phyloP scores from a whole-genome alignment of 2,329 filamentous ascomycete genomes.

The Fusarium sp. region DNA sequence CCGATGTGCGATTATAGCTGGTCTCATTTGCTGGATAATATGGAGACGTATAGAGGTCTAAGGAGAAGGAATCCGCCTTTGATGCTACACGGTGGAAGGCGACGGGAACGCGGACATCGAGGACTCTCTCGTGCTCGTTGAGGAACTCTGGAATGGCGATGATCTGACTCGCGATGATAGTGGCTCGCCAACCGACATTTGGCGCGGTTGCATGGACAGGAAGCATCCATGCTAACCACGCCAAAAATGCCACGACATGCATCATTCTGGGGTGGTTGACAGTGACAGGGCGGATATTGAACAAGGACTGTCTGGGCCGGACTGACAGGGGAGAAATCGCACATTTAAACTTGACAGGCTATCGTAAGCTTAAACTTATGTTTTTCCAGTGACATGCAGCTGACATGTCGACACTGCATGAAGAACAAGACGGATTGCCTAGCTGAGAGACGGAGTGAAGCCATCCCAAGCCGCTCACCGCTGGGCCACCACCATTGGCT shows the following conservation, averaged over 20 bases:
- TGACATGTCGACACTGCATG: background rate
- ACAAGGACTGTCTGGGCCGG: background rate
- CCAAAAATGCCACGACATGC: background rate
- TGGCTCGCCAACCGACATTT: background rate
- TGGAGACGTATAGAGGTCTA: background rate
- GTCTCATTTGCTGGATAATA: background rate
- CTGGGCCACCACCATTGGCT: background rate
- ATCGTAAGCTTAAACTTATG: background rate
- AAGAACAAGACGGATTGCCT: background rate
- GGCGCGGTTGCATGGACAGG: background rate
- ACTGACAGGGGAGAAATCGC: background rate
- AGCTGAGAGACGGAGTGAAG: background rate
- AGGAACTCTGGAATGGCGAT: background rate
- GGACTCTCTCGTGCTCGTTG: background rate
- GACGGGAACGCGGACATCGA: background rate
- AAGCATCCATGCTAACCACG: background rate
- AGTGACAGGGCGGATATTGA: background rate
- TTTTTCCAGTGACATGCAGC: background rate
- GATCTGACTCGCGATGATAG: background rate
- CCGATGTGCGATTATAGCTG: background rate
- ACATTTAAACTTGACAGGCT: background rate
- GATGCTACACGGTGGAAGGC: background rate
- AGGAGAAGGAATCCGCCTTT: background rate
- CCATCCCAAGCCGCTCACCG: background rate
- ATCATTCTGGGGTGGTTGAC: background rate